Base-by-base conservation (phyloP, 805 yeast species). In the Candida sithepensis region DNA sequence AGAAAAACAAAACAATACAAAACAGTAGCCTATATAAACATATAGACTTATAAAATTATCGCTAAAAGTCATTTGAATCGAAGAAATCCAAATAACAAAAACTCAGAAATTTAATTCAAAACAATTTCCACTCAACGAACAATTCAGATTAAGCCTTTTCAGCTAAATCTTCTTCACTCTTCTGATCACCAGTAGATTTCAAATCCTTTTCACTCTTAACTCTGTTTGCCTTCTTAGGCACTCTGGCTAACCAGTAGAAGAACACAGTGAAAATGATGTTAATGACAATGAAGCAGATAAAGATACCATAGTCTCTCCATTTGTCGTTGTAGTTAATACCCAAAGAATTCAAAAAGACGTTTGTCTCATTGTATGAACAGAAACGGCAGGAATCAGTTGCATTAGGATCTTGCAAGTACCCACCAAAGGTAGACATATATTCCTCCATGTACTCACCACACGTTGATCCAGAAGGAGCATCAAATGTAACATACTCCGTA, bases 261-360 rank as follows among this genome's bases (percentile, higher is more conserved):
- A 55, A 54, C 42, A 64, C 46, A n/a, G 67, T 55, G 42, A 69
- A 49, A 2, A 47, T 13, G 5, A 66, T 51, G 54, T 79, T 75
- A 56, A 79, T 68, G 22, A 64, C 69, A 52, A 78, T 73, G 57
- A 69, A 82, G 42, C 73, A 73, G 49, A 75, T 62, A 56, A 74
- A 75, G 23, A 82, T 70, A 54, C 86, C 88, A 58, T 72, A 71
- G 61, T 82, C 73, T 65, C 85, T 73, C 84, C 86, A 79, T 82
- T 73, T 84, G 75, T 52, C 73, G 57, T 37, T 30, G 33, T 71
- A 75, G 2, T 66, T 45, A 13, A 85, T 71, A 47, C 70, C 64
- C 45, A 77, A 63, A 30, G 67, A 44, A 1, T 63, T 66, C 66
- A 89, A 77, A 64, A 71, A 89, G 4, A 69, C 73, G 63, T 88